A percentile compares a stretch with the other conserved stretches of the same genome.
These are phyloP conservation scores for Rhynchospora tenuis DNA, from an alignment of 176 grass and related monocot genomes.

Conservation along the genomic window DNA sequence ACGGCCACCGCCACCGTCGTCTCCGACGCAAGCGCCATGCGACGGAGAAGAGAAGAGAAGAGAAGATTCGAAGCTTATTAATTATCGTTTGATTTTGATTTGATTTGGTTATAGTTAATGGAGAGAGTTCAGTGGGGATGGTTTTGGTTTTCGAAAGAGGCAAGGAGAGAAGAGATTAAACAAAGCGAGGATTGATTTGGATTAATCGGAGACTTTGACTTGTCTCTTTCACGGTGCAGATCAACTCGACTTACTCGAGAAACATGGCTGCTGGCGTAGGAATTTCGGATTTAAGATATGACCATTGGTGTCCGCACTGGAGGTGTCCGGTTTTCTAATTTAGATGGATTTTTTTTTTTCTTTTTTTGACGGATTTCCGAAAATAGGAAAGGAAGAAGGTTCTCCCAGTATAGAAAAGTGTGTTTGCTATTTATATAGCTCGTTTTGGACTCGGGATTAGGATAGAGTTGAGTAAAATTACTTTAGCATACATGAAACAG, in stretches of 20 bases:
- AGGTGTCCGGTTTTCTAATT: neutral
- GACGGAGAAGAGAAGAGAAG: neutral
- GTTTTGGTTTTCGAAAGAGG: neutral
- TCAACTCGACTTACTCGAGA: neutral
- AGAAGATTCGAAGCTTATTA: neutral
- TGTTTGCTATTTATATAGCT: neutral
- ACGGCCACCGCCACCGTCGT: conserved; percentile 41
- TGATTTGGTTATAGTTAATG: neutral
- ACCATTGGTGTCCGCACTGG: neutral
- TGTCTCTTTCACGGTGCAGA: neutral
- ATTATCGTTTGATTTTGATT: neutral
- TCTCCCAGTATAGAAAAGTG: too few relatives aligned
- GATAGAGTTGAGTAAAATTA: neutral
- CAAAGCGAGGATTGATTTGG: neutral
- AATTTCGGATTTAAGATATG: too few relatives aligned
- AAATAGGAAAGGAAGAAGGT: too few relatives aligned
- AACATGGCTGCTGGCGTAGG: neutral
- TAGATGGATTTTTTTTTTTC: neutral
- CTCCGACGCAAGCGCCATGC: neutral
- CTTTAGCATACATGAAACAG: neutral
- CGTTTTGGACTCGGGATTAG: neutral
- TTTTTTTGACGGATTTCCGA: too few relatives aligned
- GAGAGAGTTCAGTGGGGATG: neutral
- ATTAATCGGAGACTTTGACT: neutral
- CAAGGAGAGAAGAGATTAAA: neutral